Base-by-base conservation (phyloP, 2,329 filamentous ascomycete species). In the Madurella fahalii region DNA sequence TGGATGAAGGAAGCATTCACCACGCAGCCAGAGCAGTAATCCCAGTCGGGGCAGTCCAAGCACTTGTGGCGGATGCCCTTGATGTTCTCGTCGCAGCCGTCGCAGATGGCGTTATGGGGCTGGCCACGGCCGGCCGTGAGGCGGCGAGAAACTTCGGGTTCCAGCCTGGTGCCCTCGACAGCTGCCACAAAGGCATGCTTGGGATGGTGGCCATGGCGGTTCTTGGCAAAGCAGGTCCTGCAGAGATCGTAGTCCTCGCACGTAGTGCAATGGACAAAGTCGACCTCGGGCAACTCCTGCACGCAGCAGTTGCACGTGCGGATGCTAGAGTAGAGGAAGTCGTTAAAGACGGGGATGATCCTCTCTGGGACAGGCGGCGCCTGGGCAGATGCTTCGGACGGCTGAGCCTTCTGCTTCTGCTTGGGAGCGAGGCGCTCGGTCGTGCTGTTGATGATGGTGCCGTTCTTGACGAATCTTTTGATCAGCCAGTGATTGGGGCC, bases 231-330 rank as follows among this genome's bases (percentile, higher is more conserved):
- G 77, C 94, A 99, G 40, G 75, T 69, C 65, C 92, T 81, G 80
- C 94, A 99, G 39, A 99, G 81, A 67, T 99, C 94, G 69, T 86
- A 97, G 72, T 99, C 94, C 15, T 89, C 86, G 70, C 94, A 99
- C 17, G 79, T 74, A 8, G 76, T 80, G 78, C 94, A 99, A 66
- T 92, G 91, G 50, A 97, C 82, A 66, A 97, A 95, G 59, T 90
- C 81, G 25, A 79, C 74, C 68, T 95, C 91, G 8, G 84, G 80
- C 52, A 91, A 79, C 68, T 90, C 87, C 82, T 72, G 73, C 31
- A 85, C 77, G 62, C 83, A 85, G 65, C 74, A 79, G 71, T 85
- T 85, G 79, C 87, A 91, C 7, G 87, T 90, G 60, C 87, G 85
- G 50, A 82, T 78, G 58, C 58, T 66, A n/a, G 56, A 57, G 44